Evolutionary conservation across 495 filamentous ascomycete genomes (phyloP), one percentile per base, ranked within the genome.

Genomic region (Aspergillus haitiensis): DNA sequence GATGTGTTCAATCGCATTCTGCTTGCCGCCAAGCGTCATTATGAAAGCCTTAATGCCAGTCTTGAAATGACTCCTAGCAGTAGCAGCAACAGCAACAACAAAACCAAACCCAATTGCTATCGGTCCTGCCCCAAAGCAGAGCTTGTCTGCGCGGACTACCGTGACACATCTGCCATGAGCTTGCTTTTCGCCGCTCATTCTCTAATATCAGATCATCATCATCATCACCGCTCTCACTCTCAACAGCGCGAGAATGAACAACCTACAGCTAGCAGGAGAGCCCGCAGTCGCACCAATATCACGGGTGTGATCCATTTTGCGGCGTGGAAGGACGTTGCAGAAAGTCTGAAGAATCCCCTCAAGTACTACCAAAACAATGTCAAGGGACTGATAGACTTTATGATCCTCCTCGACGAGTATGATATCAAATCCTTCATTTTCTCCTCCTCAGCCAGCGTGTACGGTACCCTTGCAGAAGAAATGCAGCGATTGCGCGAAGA

Each of bases 321-420:
- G 4, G 83, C 82, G 8, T 82, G 78, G 68, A 84, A 86, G 55
- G 77, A 80, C 16, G 81, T 84, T 6, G 71, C 75, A 21, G 78
- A 82, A 56, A 75, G 74, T 37, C 71, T 86, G 60, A 64, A 66
- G n/a, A 56, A 77, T n/a, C 84, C 84, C 16, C 65, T 87, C 45
- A 76, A 76, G 54, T 87, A 87, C 68, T 87, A 87, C 72, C 65
- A 75, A 52, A 87, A 86, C 73, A 87, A 87, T 56, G 80, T 87
- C 34, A 77, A 77, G 56, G 84, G 84, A 3, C 66, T 87, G 27
- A 76, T 87, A 36, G 76, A 81, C 42, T 79, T 87, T 56, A 71
- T 83, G 18, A 55, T 70, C 27, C 71, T 73, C 4, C 77, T 87
- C 33, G 74, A 74, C 34, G 71, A 82, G 13, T 82, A 81, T 63